phyloP scores from a whole-genome alignment of 495 filamentous ascomycete genomes.

The Aspergillus nidulans region DNA sequence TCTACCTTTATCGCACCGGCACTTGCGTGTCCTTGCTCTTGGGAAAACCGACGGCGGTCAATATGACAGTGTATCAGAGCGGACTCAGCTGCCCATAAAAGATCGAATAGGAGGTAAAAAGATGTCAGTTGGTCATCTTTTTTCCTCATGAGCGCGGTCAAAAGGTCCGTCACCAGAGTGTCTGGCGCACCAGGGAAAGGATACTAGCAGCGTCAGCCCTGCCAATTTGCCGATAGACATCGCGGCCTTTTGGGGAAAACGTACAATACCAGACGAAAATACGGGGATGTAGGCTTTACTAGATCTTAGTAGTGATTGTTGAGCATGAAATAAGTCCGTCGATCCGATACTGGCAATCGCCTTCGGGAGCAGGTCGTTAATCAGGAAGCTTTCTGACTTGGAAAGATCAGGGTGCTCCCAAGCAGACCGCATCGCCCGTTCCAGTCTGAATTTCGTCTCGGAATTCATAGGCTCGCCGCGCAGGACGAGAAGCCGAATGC shows the following conservation, averaged over 20 bases:
- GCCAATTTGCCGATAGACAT: neutral
- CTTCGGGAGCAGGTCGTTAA: slow-evolving; percentile 19
- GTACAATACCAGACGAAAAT: slow-evolving; percentile 18
- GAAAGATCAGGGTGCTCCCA: slow-evolving; percentile 24
- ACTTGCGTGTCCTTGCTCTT: slow-evolving; percentile 18
- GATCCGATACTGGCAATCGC: slow-evolving; percentile 18
- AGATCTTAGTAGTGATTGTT: slow-evolving; percentile 1
- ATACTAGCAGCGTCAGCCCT: slow-evolving; percentile 18
- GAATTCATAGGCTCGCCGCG: slow-evolving; percentile 15
- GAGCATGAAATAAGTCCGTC: slow-evolving; percentile 7
- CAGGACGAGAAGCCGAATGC: slow-evolving; percentile 22
- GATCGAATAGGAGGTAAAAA: slow-evolving; percentile 21
- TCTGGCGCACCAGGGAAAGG: slow-evolving; percentile 17
- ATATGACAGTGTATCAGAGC: slow-evolving; percentile 25
- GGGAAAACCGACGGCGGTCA: slow-evolving; percentile 21
- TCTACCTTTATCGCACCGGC: slow-evolving; percentile 16
- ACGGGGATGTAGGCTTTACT: slow-evolving; percentile 9
- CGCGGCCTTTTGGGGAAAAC: neutral
- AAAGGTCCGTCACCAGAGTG: slow-evolving; percentile 20
- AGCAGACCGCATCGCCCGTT: slow-evolving; percentile 21
- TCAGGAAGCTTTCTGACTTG: slow-evolving; percentile 18
- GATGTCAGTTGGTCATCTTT: slow-evolving; percentile 16
- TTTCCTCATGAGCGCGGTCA: slow-evolving; percentile 16
- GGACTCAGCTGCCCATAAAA: slow-evolving; percentile 23
- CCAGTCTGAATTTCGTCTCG: slow-evolving; percentile 22